Evolutionary conservation across 75 land plant species (phyloP), one percentile per base, ranked within the genome.

Genomic region (Selaginella tamariscina): DNA sequence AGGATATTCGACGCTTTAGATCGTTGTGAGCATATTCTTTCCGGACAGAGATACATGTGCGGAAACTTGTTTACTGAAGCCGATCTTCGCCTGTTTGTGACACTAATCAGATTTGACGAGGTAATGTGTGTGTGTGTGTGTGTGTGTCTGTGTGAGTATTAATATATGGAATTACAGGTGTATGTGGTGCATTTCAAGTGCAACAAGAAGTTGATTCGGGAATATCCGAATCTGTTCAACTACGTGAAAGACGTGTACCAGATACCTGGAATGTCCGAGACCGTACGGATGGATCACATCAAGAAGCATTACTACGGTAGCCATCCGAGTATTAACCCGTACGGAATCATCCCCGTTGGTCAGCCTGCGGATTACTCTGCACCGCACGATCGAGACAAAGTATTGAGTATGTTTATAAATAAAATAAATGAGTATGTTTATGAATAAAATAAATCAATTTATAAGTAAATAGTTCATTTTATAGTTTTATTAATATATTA

Each of bases 131-230:
- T n/a, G n/a, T n/a, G n/a, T n/a, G n/a, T n/a, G n/a, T n/a, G n/a
- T n/a, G n/a, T n/a, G n/a, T n/a, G n/a, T n/a, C n/a, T n/a, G n/a
- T n/a, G n/a, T n/a, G n/a, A n/a, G n/a, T n/a, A n/a, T n/a, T n/a
- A n/a, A n/a, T n/a, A n/a, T n/a, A 87, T 79, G 85, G 89, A 84
- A 74, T 5, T 9, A 13, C 79, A 88, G 86, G 89, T 86, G 5
- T 88, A 87, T 72, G 79, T 73, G 0, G 96, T 88, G 31, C 84
- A 88, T 70, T 91, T 91, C 83, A 91, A 90, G 65, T 85, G 88
- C 82, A 91, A 88, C 79, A 88, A 85, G 75, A 85, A 78, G 79
- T 57, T 85, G 56, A 65, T 90, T 2, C 78, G 84, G 0, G 91
- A 90, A 66, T 85, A 85, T 69, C 84, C 79, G 2, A 91, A 88